Base-by-base conservation (phyloP, 371 early-diverging fungal genomes). In the Apophysomyces sp. region DNA sequence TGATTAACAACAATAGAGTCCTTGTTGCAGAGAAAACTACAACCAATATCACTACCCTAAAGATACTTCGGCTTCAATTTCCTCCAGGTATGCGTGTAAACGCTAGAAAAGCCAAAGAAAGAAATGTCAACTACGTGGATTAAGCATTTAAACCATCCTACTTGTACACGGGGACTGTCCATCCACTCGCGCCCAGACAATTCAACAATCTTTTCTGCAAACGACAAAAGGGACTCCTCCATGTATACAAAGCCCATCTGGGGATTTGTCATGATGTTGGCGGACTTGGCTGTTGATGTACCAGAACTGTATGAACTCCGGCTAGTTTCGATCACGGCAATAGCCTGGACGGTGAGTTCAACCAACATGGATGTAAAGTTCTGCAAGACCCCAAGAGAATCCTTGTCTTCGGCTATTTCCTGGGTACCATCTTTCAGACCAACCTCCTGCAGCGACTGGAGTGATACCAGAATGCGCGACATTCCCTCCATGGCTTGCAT, bases 401-500 rank as follows among this genome's bases (percentile, higher is more conserved):
- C 40, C 11, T 57, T 36, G 31, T 39, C 57, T 34, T 39, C 57
- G 15, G 5, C 39, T 32, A 32, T 36, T 26, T 57, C 37, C 37
- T 37, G n/a, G 16, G 34, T 51, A 26, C 27, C 32, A 28, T 28
- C 37, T 21, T 55, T 57, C 52, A 40, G 21, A 28, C 67, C 62
- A 3, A 65, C 28, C 15, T 80, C 77, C 24, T 61, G 60, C 4
- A 76, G 44, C 11, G 65, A 57, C 26, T 72, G 69, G 8, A 80
- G 56, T 4, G 61, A 57, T 1, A 72, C 51, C 9, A 80, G 40
- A 5, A 72, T 44, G 2, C 74, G 76, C 1, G 63, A 64, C 59
- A 76, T 72, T 27, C 66, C 72, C n/a, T 78, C 78, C 57, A 80
- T 54, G 9, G 58, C 58, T 34, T 77, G 76, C 78, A 80, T 77